Evolutionary conservation across 2,329 filamentous ascomycete species (phyloP), one percentile per base, ranked within the genome.

Genomic region (Keithomyces neogunnii): DNA sequence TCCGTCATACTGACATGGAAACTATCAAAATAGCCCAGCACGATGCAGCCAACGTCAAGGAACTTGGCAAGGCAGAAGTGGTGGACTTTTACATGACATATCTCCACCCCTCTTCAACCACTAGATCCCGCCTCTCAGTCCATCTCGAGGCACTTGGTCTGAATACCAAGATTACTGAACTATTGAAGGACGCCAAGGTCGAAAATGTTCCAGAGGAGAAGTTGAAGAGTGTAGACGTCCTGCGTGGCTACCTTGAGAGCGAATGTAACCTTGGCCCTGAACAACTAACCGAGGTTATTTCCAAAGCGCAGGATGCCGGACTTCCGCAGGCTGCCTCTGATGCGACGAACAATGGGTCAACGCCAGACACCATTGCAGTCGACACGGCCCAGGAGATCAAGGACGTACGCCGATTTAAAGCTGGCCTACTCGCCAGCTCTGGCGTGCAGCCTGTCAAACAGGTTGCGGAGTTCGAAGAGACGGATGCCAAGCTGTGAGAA

Each of bases 401-500:
- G 45, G 88, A 95, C 63, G 85, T 96, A 3, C 78, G 86, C 54
- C 77, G 80, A 32, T 96, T 86, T 78, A 95, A 93, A 75, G 83
- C 88, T 1, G 75, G 81, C 11, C 74, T 96, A 60, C 73, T 80
- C 53, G 78, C 89, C 31, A 93, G 84, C 56, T 76, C 79, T 28
- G 92, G 88, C 1, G 82, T 90, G 2, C 77, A 77, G 55, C 81
- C 91, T 0, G 80, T 88, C 32, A 84, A 80, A 62, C 86, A 93
- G 57, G 68, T 97, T 51, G 85, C 77, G 55, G 87, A 90, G 62
- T 97, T 92, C 67, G 88, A 96, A 65, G 92, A 96, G 53, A 74
- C 85, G 53, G 89, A 88, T 56, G 72, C 88, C 11, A 96, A 96
- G 73, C 76, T 96, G 52, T 92, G 52, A 56, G 31, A 19, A 19